Evolutionary conservation across 2,329 filamentous ascomycete species (phyloP), one percentile per base, ranked within the genome.

Genomic region (Phialocephala subalpina): DNA sequence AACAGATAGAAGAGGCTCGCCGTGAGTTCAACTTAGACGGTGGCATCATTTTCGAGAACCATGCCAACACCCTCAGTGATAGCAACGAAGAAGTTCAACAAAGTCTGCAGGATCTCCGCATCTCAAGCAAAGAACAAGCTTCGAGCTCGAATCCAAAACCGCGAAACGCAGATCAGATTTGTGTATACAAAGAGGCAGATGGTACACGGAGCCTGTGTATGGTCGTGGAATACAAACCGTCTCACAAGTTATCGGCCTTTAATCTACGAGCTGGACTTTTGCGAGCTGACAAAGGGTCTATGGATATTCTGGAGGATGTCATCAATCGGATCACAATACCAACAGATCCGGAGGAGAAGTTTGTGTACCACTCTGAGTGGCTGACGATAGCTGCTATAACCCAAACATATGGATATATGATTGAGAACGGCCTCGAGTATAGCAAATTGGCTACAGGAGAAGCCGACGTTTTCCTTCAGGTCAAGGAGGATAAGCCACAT

Each of bases 321-420:
- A 65, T 72, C 55, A 67, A 70, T 52, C 72, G 78, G 18, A 77
- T 82, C 14, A 67, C 66, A 66, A 72, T 70, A 66, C 67, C 74
- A 0, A 77, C 70, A 18, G 67, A 77, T 64, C 72, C 67, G 36
- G 76, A 76, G 4, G 78, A 76, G 16, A 75, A 67, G 6, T 78
- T 79, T 53, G 65, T 75, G 45, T 77, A 81, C 53, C 67, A 77
- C 38, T 78, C 78, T 20, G 77, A 80, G 60, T 77, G 72, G 65
- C 74, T 82, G 40, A 74, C 80, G 0, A 76, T 78, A 9, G 78
- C 82, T 27, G 78, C 82, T 14, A 72, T 86, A 42, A 81, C 80
- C 4, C 80, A 86, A 72, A 80, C 78, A 0, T 86, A 82, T 69
- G 78, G 82, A 40, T 84, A 85, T 71, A 86, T 86, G 78, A 78